Percentiles rank a stretch among this genome's conserved stretches.
Conservation (phyloP, 768 basidiomycete genomes). For the Termitomyces sp. region DNA sequence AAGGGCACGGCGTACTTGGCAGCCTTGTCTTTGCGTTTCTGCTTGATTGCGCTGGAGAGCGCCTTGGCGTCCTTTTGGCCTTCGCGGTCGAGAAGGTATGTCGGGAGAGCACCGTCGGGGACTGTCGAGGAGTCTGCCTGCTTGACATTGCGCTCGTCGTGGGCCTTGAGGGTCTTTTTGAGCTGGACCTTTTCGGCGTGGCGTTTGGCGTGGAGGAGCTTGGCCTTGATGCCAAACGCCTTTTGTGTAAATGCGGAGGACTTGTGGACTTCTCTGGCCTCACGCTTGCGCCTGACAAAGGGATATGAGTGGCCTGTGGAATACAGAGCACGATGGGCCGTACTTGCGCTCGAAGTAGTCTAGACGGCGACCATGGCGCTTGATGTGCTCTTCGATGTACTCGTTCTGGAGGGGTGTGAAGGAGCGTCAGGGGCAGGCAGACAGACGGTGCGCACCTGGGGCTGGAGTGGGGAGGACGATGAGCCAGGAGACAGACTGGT, state of each 20-base stretch:
- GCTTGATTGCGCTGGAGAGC: slow-evolving; percentile 92
- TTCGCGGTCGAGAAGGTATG: slow-evolving; percentile 95
- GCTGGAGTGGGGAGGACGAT: slow-evolving; percentile 34
- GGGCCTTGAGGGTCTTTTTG: slow-evolving; percentile 99
- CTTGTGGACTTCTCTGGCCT: slow-evolving; percentile 72
- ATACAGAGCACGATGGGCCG: slow-evolving; percentile 22
- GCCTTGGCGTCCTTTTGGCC: slow-evolving; percentile 99
- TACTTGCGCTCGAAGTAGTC: slow-evolving; percentile 96
- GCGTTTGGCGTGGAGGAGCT: slow-evolving; percentile 94
- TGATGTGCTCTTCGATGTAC: slow-evolving; percentile 98
- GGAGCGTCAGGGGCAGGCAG: no score
- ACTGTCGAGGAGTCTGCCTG: slow-evolving; percentile 79
- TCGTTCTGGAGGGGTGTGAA: slow-evolving; percentile 67
- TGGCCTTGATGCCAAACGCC: slow-evolving; percentile 94
- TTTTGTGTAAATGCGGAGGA: slow-evolving; percentile 87
- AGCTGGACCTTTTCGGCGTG: slow-evolving; percentile 98
- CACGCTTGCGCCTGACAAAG: slow-evolving; percentile 65
- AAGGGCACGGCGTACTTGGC: slow-evolving; percentile 96
- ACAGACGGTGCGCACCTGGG: slow-evolving; percentile 46
- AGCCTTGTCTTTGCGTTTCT: slow-evolving; percentile 98
- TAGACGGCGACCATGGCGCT: slow-evolving; percentile 91
- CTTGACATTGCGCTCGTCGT: slow-evolving; percentile 98
- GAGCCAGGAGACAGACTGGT: neutral
- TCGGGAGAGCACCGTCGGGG: slow-evolving; percentile 89
- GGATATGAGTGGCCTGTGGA: slow-evolving; percentile 1